phyloP scores from a whole-genome alignment of 108 stramenopile species.

The Epithemia pelagica region DNA sequence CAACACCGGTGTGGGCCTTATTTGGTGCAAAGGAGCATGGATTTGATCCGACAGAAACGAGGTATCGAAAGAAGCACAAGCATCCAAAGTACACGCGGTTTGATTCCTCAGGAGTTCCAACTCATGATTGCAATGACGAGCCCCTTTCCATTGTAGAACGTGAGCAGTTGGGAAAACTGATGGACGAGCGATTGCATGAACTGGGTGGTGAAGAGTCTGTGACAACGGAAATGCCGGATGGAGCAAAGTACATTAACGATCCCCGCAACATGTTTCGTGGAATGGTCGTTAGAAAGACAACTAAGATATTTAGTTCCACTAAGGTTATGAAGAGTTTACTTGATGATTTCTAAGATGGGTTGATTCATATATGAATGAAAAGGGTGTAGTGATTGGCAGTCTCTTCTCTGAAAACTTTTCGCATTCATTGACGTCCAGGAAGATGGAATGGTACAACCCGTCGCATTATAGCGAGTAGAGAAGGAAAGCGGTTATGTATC shows the following conservation, averaged over 20 bases:
- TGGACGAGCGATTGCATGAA: slow-evolving; percentile 62
- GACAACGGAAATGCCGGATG: slow-evolving; percentile 65
- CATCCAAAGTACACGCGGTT: slow-evolving; percentile 73
- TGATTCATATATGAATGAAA: no score
- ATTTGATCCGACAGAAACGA: slow-evolving; percentile 87
- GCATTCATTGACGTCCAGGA: no score
- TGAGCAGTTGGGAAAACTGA: slow-evolving; percentile 31
- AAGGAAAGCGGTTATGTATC: no score
- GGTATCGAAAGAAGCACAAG: slow-evolving; percentile 77
- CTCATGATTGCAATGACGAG: slow-evolving; percentile 66
- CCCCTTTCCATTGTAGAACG: slow-evolving; percentile 44
- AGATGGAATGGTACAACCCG: no score
- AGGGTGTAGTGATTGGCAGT: no score
- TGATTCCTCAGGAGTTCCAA: slow-evolving; percentile 69
- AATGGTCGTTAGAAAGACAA: slow-evolving; percentile 40
- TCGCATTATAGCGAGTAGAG: no score
- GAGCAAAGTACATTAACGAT: slow-evolving; percentile 69
- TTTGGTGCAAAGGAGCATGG: slow-evolving; percentile 89
- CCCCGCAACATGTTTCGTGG: slow-evolving; percentile 86
- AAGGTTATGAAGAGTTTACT: no score
- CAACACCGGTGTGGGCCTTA: slow-evolving; percentile 88
- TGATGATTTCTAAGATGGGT: no score
- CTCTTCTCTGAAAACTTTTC: no score
- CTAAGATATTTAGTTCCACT: no score
- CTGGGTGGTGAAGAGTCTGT: slow-evolving; percentile 47